phyloP scores from a whole-genome alignment of 176 grass and related monocot genomes.

The Coix lacrymajobi region DNA sequence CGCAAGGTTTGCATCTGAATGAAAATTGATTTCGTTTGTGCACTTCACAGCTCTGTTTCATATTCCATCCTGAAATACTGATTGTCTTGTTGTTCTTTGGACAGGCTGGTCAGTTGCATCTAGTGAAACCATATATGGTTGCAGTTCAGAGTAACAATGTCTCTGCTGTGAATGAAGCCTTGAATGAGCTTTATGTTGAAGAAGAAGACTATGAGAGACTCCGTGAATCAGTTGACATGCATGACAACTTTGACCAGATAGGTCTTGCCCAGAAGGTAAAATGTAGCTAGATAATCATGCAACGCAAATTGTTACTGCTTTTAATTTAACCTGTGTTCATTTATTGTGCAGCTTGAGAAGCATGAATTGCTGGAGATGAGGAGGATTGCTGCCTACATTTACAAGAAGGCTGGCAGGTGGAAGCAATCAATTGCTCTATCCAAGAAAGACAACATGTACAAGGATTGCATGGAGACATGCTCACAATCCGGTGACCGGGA shows the following conservation, averaged over 20 bases:
- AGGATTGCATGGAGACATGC: constrained; percentile 99
- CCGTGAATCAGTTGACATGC: constrained; percentile 95
- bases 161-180: constrained; percentile 83
- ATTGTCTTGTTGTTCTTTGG: constrained; percentile 20
- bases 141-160: constrained; percentile 99
- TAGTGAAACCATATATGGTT: constrained; percentile 99
- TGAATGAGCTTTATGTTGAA: constrained; percentile 96
- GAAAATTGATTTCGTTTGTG: neutral
- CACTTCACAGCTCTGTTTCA: neutral
- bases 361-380: constrained; percentile 99
- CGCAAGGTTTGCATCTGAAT: constrained; percentile 61
- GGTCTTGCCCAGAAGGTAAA: constrained; percentile 95
- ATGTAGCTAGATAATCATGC: neutral
- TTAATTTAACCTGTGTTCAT: constrained; percentile 3
- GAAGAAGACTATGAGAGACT: constrained; percentile 95
- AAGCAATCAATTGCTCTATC: constrained; percentile 92
- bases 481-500: constrained; percentile 89
- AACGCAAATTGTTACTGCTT: neutral
- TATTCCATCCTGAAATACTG: constrained; percentile 2
- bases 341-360: constrained; percentile 74
- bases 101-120: constrained; percentile 89
- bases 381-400: constrained; percentile 97
- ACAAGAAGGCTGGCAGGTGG: constrained; percentile 99
- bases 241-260: constrained; percentile 99
- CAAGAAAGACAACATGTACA: constrained; percentile 98